Base-by-base conservation (phyloP, 495 filamentous ascomycete genomes). In the Ascobolus immersus region DNA sequence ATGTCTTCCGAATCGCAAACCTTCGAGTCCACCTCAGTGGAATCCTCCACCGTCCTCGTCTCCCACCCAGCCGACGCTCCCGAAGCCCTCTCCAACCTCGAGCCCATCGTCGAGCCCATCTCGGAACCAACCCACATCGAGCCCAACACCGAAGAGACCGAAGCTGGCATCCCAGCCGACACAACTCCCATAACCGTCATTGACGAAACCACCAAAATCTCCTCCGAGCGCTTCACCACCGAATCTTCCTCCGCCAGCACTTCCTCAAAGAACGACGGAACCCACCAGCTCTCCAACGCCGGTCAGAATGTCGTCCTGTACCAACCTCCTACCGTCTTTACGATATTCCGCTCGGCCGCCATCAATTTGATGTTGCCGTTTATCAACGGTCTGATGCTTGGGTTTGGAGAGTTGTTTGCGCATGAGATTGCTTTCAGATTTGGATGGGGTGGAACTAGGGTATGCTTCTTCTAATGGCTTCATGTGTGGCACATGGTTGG, bases 331-430 rank as follows among this genome's bases (percentile, higher is more conserved):
- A 86, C 79, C 0, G 34, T 84, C 21, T 84, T 76, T 75, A 65
- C 75, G 19, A 48, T 99, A 24, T 33, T 93, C 32, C 70, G 84
- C 21, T 79, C 86, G 5, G 79, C 80, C 5, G 80, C 80, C 4
- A 94, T 99, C 55, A 99, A 99, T 51, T 58, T 99, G 5, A 38
- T 99, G 0, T 58, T 99, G 2, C 86, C 86, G 0, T 99, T 99
- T 40, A 68, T 99, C 44, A 99, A 99, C 54, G 86, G 86, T 14
- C 62, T 99, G 55, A 99, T 99, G 86, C 56, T 99, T 35, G 86
- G 86, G 4, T 91, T 99, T 47, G 86, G 86, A 15, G 86, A 99
- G 55, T 57, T 99, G 23, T 73, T 94, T 50, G 86, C 86, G 34
- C 82, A 99, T 50, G 86, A 99, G 56, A 67, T 76, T 8, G 86